phyloP scores from a whole-genome alignment of 139 green algal genomes.

The Bryopsis sp. region DNA sequence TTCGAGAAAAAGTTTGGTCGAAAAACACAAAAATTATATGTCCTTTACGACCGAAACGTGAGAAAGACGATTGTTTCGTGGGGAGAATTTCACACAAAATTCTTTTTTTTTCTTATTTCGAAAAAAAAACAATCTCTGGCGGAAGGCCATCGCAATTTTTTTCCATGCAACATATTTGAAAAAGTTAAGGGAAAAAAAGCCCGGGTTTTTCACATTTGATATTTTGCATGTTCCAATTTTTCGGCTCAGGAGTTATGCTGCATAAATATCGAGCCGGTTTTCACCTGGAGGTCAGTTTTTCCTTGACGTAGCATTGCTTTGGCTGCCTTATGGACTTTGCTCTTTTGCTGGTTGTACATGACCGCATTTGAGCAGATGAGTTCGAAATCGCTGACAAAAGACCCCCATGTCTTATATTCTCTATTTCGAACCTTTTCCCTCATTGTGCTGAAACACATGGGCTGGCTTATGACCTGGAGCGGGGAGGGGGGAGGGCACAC shows the following conservation, averaged over 20 bases:
- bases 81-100: not conserved
- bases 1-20: not conserved
- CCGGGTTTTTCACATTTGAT: no score
- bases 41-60: not conserved
- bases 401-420: conserved; percentile 35
- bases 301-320: conserved; percentile 13
- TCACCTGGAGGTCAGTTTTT: not conserved
- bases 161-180: not conserved
- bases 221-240: not conserved
- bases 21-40: not conserved
- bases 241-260: not conserved
- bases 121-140: not conserved
- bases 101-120: not conserved
- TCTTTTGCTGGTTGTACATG: conserved; percentile 50
- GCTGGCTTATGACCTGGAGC: conserved; percentile 40
- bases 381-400: conserved; percentile 54
- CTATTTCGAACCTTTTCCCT: conserved; percentile 33
- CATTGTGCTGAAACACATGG: conserved; percentile 49
- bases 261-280: not conserved
- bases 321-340: conserved; percentile 42
- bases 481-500: conserved; percentile 18
- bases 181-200: no score
- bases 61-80: not conserved
- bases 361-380: conserved; percentile 59
- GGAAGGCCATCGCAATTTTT: not conserved